phyloP scores from a whole-genome alignment of 1,139 yeast genomes.

The Yamadazyma siamensis region DNA sequence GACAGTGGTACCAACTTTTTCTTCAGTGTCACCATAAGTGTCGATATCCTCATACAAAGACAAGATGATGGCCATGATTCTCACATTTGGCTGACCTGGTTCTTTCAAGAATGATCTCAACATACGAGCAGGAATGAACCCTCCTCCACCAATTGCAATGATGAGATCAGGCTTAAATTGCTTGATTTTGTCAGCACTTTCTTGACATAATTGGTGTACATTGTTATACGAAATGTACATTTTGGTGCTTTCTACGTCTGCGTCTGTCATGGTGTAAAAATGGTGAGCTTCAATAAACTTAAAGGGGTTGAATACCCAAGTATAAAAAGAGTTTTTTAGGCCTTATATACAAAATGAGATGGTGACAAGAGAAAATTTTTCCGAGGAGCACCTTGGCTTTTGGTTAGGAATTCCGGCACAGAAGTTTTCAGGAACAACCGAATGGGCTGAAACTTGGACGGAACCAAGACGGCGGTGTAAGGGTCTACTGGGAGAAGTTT shows the following conservation, averaged over 20 bases:
- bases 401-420: too few relatives aligned
- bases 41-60: slow-evolving; percentile 84
- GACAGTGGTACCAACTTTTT: slow-evolving; percentile 77
- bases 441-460: too few relatives aligned
- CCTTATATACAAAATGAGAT: slow-evolving; percentile 1
- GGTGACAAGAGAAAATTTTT: slow-evolving; percentile 6
- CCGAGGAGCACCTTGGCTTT: too few relatives aligned
- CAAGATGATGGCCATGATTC: slow-evolving; percentile 90
- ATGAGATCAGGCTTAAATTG: slow-evolving; percentile 78
- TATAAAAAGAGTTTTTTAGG: slow-evolving; percentile 4
- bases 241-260: slow-evolving; percentile 45
- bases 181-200: slow-evolving; percentile 69
- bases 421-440: too few relatives aligned
- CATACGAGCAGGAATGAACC: slow-evolving; percentile 94
- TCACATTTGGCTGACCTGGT: slow-evolving; percentile 82
- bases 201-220: slow-evolving; percentile 90
- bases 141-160: slow-evolving; percentile 93
- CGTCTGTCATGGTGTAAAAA: slow-evolving; percentile 29
- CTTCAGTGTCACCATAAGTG: slow-evolving; percentile 54
- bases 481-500: too few relatives aligned
- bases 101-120: slow-evolving; percentile 85
- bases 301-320: slow-evolving; percentile 11
- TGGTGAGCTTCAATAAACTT: too few relatives aligned
- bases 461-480: too few relatives aligned
- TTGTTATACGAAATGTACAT: slow-evolving; percentile 88